Base-by-base conservation (phyloP, 208 protist genomes). In the Wallacemonas collosoma region DNA sequence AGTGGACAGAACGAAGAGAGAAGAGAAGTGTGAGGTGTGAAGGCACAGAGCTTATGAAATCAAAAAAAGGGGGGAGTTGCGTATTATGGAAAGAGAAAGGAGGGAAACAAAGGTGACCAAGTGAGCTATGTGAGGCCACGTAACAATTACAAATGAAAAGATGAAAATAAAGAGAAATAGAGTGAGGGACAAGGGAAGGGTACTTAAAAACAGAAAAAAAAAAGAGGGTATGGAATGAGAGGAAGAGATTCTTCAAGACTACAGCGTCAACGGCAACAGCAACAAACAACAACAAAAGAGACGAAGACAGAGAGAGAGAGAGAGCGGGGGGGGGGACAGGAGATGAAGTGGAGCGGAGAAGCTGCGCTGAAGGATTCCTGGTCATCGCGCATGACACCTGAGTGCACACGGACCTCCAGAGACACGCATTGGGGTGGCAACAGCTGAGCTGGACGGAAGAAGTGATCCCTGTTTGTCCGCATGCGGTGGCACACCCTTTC, bases 201-300 rank as follows among this genome's bases (percentile, higher is more conserved):
- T 64, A 78, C 58, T 66, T 48, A 65, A 60, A 11, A 75, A 66
- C 5, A 35, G 39, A 80, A 77, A 73, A 68, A 71, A 14, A 36
- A 67, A 73, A 65, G 41, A 38, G 40, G 6, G 63, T 36, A 38
- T 15, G 14, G 71, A 57, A 38, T n/a, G 53, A 50, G 45, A 50
- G 45, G 45, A 50, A 50, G 45, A 50, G 45, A 26, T 26, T 26
- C 26, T 26, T 26, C 26, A 26, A 26, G 26, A 26, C 26, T 26
- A 26, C 0, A 26, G 26, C 26, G 26, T 26, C 26, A 26, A 26
- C 26, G 26, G 26, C 26, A 26, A 26, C 26, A 26, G 48, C 77
- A 6, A 17, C 45, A 26, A 0, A 26, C 26, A 26, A 26, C 26
- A 26, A 26, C 26, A 26, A 26, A 26, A 26, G 26, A 26, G 26